Conservation (phyloP, 2,329 filamentous ascomycete genomes). For the Beauveria australis region DNA sequence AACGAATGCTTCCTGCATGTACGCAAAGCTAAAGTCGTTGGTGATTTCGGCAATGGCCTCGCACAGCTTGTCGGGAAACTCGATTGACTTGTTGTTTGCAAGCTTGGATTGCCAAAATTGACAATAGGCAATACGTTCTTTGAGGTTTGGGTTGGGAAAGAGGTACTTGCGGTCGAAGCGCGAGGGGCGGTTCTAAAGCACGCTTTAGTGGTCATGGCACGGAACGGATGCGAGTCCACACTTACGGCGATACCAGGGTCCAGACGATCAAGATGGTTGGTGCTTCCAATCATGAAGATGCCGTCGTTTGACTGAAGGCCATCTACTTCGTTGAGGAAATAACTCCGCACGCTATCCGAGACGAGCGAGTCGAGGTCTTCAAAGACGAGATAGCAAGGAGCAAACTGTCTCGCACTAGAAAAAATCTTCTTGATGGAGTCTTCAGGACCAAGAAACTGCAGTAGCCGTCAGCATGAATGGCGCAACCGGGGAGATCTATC, state of each 20-base stretch:
- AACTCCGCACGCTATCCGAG: slow-evolving; percentile 49
- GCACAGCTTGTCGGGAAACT: slow-evolving; percentile 53
- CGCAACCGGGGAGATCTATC: too few relatives aligned
- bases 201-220: not conserved
- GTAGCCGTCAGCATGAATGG: not conserved
- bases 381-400: slow-evolving; percentile 63
- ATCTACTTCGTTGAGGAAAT: slow-evolving; percentile 67
- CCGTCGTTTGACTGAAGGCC: slow-evolving; percentile 62
- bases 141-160: slow-evolving; percentile 48
- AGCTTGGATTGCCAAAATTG: slow-evolving; percentile 55
- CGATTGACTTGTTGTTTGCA: slow-evolving; percentile 45
- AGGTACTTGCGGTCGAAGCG: slow-evolving; percentile 60
- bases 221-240: not conserved
- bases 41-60: slow-evolving; percentile 54
- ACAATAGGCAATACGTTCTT: slow-evolving; percentile 51
- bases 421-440: slow-evolving; percentile 46
- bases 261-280: slow-evolving; percentile 57
- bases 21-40: slow-evolving; percentile 59
- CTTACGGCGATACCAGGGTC: slow-evolving; percentile 55
- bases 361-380: slow-evolving; percentile 65
- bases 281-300: slow-evolving; percentile 60
- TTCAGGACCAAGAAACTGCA: slow-evolving; percentile 47
- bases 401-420: slow-evolving; percentile 48
- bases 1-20: slow-evolving; percentile 63
- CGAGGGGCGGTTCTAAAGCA: slow-evolving; percentile 49